These are phyloP conservation scores for Epichloe glyceriae DNA, from an alignment of 2,329 filamentous ascomycete species.

Conservation along the genomic window DNA sequence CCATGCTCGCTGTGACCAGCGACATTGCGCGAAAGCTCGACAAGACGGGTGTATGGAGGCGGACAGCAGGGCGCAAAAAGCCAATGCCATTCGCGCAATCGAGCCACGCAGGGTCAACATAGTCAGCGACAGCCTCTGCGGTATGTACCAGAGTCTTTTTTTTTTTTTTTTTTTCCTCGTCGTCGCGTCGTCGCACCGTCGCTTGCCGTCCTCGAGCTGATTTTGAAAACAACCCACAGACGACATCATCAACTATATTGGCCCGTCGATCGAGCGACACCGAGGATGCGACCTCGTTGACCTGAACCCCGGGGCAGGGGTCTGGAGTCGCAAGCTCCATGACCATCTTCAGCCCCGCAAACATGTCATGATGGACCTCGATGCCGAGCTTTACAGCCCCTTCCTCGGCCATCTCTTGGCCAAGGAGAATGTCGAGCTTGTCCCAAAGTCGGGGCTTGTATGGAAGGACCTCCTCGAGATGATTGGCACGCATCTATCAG, in stretches of 20 bases:
- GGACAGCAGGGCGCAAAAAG: conserved; percentile 8
- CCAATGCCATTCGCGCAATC: not conserved
- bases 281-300: conserved; percentile 76
- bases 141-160: conserved; percentile 18
- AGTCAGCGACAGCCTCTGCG: conserved; percentile 36
- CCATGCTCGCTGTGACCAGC: conserved; percentile 9
- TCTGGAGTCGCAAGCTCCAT: conserved; percentile 71
- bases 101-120: conserved; percentile 37
- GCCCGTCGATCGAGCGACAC: conserved; percentile 53
- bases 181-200: not conserved
- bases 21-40: conserved; percentile 14
- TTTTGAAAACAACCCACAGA: conserved; percentile 29
- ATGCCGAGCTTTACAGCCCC: conserved; percentile 41
- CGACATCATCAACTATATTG: conserved; percentile 58
- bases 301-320: conserved; percentile 64
- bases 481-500: conserved; percentile 36
- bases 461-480: conserved; percentile 45
- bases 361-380: conserved; percentile 73
- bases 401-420: conserved; percentile 47
- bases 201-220: not conserved
- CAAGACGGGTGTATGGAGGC: conserved; percentile 15
- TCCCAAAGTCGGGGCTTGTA: conserved; percentile 45
- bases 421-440: conserved; percentile 33
- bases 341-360: conserved; percentile 61
- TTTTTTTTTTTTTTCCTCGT: too few relatives aligned